Conservation (phyloP, 177 flowering plant genomes). For the Vitis hybrid region DNA sequence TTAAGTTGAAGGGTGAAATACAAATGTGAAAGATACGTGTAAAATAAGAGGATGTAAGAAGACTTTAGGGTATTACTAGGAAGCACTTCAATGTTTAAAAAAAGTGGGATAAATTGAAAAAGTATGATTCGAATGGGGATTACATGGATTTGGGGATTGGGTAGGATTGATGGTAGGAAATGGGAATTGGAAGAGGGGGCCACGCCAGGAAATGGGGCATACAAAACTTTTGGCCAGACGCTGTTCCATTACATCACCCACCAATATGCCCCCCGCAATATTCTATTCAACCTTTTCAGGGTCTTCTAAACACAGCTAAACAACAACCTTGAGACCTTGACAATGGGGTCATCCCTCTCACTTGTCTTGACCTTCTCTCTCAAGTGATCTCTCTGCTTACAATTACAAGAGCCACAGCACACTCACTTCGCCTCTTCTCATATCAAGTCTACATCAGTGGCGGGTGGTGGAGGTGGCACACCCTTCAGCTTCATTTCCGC, state of each 20-base stretch:
- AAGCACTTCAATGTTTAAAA: no score
- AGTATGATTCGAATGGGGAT: slow-evolving; percentile 17
- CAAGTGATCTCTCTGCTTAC: not conserved
- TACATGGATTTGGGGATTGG: slow-evolving; percentile 8
- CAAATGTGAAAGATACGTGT: no score
- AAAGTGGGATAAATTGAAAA: not conserved
- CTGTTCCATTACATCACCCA: slow-evolving; percentile 33
- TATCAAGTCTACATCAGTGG: slow-evolving; percentile 31
- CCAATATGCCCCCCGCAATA: not conserved
- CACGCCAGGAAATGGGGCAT: no score
- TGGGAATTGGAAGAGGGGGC: slow-evolving; percentile 11
- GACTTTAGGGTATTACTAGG: no score
- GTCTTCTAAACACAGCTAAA: not conserved
- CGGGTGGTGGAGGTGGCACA: slow-evolving; percentile 32
- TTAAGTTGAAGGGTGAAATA: no score
- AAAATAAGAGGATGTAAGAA: no score
- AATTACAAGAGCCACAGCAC: no score
- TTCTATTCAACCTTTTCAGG: slow-evolving; percentile 3
- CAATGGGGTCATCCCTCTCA: not conserved
- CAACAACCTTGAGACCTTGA: not conserved
- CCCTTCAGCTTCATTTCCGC: slow-evolving; percentile 16
- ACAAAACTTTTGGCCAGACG: slow-evolving; percentile 18
- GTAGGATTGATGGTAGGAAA: slow-evolving; percentile 28
- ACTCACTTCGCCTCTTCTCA: not conserved
- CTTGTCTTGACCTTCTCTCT: not conserved